Evolutionary conservation across 2,329 filamentous ascomycete species (phyloP).

Genomic region (Albophoma yamanashiensis): DNA sequence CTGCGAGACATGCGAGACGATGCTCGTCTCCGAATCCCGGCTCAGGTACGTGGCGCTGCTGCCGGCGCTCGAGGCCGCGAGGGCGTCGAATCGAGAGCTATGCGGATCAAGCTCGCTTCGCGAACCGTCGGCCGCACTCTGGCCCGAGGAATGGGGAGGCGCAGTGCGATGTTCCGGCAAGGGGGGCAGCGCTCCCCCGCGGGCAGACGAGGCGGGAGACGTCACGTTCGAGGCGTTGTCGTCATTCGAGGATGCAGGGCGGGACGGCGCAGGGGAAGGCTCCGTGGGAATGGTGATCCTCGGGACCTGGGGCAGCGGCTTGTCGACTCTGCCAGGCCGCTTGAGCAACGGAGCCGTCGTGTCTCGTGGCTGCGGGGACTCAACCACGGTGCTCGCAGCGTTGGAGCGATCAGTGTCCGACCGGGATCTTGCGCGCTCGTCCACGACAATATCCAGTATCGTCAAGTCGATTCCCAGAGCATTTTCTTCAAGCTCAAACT

Average conservation of each 20-base stretch:
- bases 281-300: constrained; percentile 34
- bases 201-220: constrained; percentile 37
- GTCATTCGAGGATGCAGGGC: constrained; percentile 30
- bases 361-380: constrained; percentile 25
- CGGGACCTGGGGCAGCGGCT: constrained; percentile 58
- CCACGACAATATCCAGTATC: constrained; percentile 32
- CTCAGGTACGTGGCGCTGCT: constrained; percentile 71
- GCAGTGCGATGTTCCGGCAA: constrained; percentile 47
- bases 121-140: constrained; percentile 33
- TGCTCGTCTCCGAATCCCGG: constrained; percentile 71
- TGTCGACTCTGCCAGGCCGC: constrained; percentile 43
- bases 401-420: constrained; percentile 25
- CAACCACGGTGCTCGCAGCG: constrained; percentile 26
- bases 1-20: constrained; percentile 72
- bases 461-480: constrained; percentile 45
- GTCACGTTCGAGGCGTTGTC: constrained; percentile 30
- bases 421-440: constrained; percentile 20
- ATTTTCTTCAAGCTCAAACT: constrained; percentile 59
- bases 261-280: constrained; percentile 26
- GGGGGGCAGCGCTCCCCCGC: constrained; percentile 39
- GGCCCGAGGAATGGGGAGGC: constrained; percentile 30
- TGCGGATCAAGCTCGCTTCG: constrained; percentile 40
- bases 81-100: constrained; percentile 53
- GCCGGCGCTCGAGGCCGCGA: constrained; percentile 65
- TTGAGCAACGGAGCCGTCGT: constrained; percentile 24